Percentiles rank a stretch among this genome's conserved stretches.
phyloP scores from a whole-genome alignment of 257 asterid genomes.

The Linaria vulgaris region DNA sequence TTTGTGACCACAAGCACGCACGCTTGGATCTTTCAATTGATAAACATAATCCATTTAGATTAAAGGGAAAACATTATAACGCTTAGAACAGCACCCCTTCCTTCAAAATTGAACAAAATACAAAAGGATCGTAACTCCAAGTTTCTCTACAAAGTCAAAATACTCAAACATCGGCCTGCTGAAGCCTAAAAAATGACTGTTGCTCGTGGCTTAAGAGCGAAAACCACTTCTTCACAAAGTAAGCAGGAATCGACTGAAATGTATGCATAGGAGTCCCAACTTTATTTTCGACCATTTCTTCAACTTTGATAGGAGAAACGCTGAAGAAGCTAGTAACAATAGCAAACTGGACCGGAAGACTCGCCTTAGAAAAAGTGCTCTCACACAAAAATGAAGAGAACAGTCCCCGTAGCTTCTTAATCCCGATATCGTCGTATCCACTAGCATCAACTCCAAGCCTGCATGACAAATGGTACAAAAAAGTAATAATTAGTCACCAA shows the following conservation, averaged over 20 bases:
- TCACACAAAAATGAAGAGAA: conserved; percentile 38
- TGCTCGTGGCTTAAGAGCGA: conserved; percentile 53
- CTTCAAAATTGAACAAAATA: no score
- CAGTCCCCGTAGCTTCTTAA: conserved; percentile 50
- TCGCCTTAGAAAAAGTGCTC: conserved; percentile 31
- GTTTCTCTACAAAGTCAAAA: no score
- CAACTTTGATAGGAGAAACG: conserved; percentile 43
- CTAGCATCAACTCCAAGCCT: conserved; percentile 65
- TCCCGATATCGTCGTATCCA: conserved; percentile 57
- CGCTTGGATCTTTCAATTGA: no score
- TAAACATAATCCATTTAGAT: no score
- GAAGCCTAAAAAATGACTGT: conserved; percentile 47
- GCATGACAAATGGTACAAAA: conserved; percentile 23
- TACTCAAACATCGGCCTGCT: conserved; percentile 12
- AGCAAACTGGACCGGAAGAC: conserved; percentile 47
- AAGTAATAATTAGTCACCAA: conserved; percentile 10
- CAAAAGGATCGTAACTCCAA: no score
- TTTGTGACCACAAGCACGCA: no score
- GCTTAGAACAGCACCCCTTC: no score
- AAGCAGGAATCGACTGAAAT: conserved; percentile 38
- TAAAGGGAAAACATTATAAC: no score
- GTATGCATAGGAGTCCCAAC: conserved; percentile 22
- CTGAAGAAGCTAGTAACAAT: conserved; percentile 46
- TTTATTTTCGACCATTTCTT: conserved; percentile 42
- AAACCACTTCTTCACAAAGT: conserved; percentile 63